Conservation (phyloP, 805 yeast species). For the Zygosaccharomyces lentus region DNA sequence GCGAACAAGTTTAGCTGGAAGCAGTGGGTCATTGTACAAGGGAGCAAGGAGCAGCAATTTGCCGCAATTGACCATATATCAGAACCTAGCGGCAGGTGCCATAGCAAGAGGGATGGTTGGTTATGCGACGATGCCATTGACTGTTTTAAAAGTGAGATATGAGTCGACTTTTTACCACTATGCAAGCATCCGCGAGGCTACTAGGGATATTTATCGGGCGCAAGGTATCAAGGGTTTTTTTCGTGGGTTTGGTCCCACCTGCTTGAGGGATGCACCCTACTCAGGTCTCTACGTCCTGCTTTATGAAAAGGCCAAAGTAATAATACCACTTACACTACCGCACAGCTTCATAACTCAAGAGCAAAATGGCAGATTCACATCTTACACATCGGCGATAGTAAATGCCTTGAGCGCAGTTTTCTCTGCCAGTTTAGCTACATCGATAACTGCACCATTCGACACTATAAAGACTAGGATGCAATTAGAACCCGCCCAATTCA, state of each 20-base stretch:
- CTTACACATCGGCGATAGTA: slow-evolving; percentile 48
- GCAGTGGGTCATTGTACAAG: slow-evolving; percentile 11
- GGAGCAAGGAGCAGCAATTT: slow-evolving; percentile 40
- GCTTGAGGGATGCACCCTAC: slow-evolving; percentile 89
- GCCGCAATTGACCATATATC: slow-evolving; percentile 67
- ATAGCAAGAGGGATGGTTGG: slow-evolving; percentile 79
- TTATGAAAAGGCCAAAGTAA: slow-evolving; percentile 69
- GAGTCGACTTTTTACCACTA: slow-evolving; percentile 79
- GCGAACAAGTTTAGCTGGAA: slow-evolving; percentile 47
- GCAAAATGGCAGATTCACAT: slow-evolving; percentile 27
- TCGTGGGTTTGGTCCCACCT: slow-evolving; percentile 82
- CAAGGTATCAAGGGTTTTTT: slow-evolving; percentile 70
- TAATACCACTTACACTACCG: slow-evolving; percentile 44
- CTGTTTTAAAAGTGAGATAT: slow-evolving; percentile 81
- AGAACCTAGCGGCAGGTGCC: slow-evolving; percentile 74
- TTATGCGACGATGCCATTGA: slow-evolving; percentile 87
- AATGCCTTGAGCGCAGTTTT: slow-evolving; percentile 72
- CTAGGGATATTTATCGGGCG: slow-evolving; percentile 46
- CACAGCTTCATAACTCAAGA: slow-evolving; percentile 14
- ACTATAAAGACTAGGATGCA: slow-evolving; percentile 91
- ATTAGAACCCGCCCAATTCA: slow-evolving; percentile 49
- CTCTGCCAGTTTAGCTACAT: slow-evolving; percentile 77
- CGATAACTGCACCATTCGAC: slow-evolving; percentile 91
- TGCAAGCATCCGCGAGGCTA: slow-evolving; percentile 57
- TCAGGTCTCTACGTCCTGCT: slow-evolving; percentile 88